Percentiles rank a stretch among this genome's conserved stretches.
These are phyloP conservation scores for Lolium rigidum DNA, from an alignment of 176 grass and related monocot species.

Conservation along the genomic window DNA sequence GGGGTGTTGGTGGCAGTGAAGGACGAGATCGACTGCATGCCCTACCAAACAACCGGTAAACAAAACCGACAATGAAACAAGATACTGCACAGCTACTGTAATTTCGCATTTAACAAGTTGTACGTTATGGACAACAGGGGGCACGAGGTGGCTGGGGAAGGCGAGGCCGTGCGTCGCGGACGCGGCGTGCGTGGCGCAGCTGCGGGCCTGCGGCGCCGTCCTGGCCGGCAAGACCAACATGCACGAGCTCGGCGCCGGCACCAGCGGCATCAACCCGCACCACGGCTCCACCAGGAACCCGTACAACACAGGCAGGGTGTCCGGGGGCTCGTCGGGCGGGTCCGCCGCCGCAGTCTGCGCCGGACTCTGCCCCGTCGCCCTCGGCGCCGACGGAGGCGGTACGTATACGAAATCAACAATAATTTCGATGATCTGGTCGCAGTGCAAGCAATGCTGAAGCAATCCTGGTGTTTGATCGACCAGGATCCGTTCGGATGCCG, in stretches of 20 bases:
- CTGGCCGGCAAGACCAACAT: conserved; percentile 87
- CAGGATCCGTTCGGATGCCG: conserved; percentile 89
- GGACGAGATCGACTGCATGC: conserved; percentile 91
- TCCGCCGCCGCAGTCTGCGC: conserved; percentile 88
- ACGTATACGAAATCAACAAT: too few relatives aligned
- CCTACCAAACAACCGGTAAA: conserved; percentile 83
- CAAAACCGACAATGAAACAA: neutral
- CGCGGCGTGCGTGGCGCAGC: conserved; percentile 75
- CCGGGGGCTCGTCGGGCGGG: conserved; percentile 84
- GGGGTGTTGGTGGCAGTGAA: conserved; percentile 84
- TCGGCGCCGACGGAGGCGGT: conserved; percentile 93
- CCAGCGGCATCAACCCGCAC: conserved; percentile 71
- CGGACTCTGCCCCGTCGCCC: conserved; percentile 80
- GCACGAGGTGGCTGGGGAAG: conserved; percentile 75
- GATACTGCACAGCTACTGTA: neutral
- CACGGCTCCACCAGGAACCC: conserved; percentile 80
- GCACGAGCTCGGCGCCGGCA: conserved; percentile 92
- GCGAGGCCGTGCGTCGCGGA: conserved; percentile 57
- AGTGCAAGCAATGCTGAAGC: too few relatives aligned
- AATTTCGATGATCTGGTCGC: too few relatives aligned
- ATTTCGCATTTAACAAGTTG: neutral
- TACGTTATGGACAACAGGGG: conserved; percentile 46
- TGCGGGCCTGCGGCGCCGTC: conserved; percentile 81
- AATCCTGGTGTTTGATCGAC: too few relatives aligned
- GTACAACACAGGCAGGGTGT: conserved; percentile 58